Base-by-base conservation (phyloP, 805 yeast genomes). In the Hanseniaspora vineae region DNA sequence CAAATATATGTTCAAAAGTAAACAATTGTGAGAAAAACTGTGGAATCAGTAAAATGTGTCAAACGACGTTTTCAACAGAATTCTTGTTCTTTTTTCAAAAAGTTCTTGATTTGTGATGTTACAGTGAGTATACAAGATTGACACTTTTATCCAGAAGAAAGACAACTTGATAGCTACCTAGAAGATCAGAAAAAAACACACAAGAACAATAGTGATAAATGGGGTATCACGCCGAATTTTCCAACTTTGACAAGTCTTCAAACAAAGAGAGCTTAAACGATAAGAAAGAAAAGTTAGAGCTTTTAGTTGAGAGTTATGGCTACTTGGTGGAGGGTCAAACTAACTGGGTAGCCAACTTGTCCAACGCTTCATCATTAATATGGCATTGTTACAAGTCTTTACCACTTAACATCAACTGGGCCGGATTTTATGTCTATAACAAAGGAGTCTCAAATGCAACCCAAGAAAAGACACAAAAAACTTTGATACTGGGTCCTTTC, bases 301-400 rank as follows among this genome's bases (percentile, higher is more conserved):
- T 67, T 49, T 65, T 85, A 4, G 45, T 84, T 1, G 73, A 68
- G 44, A 76, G 87, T 1, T 84, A 84, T 54, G 68, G 70, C 43
- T 88, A 90, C 0, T 68, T 90, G 14, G 65, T 80, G 1, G 67
- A 59, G 0, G 86, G 70, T 9, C 84, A 81, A 50, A 59, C 66
- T 32, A 84, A 86, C 65, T 89, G 96, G 96, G 89, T 90, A 2
- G 79, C 94, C 52, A 90, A 92, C 58, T 66, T 88, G 33, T 77
- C 97, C 29, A 90, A 90, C 58, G 82, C 90, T 37, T 73, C 96
- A 6, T 84, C 96, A 4, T 69, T 90, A 49, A 54, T 92, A 45
- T 90, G 96, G 96, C 81, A 87, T 58, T 89, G 85, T 11, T 90
- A 86, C 63, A 81, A 75, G 48, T 73, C 86, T 0, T 60, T 84